phyloP scores from a whole-genome alignment of 2,329 filamentous ascomycete genomes.

The Pseudogymnoascus sp. region DNA sequence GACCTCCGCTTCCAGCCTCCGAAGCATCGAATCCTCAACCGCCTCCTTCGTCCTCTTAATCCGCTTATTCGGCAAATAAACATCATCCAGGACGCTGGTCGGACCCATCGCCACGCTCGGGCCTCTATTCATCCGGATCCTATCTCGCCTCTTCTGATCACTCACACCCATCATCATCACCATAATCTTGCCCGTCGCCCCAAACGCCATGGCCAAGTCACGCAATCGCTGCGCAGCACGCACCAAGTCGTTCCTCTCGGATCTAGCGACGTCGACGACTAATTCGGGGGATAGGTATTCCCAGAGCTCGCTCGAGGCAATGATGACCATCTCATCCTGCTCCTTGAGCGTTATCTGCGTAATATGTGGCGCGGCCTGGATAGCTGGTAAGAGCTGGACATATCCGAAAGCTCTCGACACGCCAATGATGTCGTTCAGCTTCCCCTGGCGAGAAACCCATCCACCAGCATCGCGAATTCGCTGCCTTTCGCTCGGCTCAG shows the following conservation, averaged over 20 bases:
- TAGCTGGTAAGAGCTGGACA: constrained; percentile 82
- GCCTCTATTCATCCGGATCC: constrained; percentile 62
- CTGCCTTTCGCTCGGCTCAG: constrained; percentile 73
- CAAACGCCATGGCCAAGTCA: constrained; percentile 92
- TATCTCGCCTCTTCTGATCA: constrained; percentile 80
- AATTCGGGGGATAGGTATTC: constrained; percentile 86
- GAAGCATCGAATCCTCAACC: constrained; percentile 78
- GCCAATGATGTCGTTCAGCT: constrained; percentile 82
- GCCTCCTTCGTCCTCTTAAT: constrained; percentile 54
- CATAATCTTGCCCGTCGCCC: constrained; percentile 92
- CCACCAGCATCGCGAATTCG: constrained; percentile 91
- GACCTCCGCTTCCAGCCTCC: constrained; percentile 81
- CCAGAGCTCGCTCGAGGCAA: constrained; percentile 92
- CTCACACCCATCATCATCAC: constrained; percentile 96
- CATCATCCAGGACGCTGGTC: constrained; percentile 64
- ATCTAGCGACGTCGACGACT: constrained; percentile 83
- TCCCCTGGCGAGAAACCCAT: constrained; percentile 90
- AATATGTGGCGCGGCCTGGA: constrained; percentile 85
- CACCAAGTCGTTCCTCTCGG: constrained; percentile 86
- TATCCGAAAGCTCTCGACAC: constrained; percentile 95
- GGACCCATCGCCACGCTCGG: constrained; percentile 76
- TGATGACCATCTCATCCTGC: constrained; percentile 85
- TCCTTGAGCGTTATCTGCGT: constrained; percentile 72
- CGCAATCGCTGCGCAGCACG: constrained; percentile 87
- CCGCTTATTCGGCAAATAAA: constrained; percentile 58